A percentile compares a stretch with the other conserved stretches of the same genome.
phyloP scores from a whole-genome alignment of 257 asterid species.

The Forsythia viridissima region DNA sequence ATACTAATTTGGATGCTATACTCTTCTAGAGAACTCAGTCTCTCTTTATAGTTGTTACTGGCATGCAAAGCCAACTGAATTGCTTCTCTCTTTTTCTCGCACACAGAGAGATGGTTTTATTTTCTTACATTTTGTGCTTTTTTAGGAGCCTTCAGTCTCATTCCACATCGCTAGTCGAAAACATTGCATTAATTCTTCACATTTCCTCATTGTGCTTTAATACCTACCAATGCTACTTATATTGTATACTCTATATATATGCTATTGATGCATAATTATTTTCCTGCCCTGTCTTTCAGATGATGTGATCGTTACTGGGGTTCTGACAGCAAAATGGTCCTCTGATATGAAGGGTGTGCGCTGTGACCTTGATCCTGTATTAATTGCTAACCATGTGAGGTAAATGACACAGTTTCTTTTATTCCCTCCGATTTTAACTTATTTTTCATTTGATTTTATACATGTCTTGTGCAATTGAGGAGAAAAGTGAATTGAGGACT shows the following conservation, averaged over 20 bases:
- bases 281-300: slow-evolving; percentile 46
- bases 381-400: slow-evolving; percentile 90
- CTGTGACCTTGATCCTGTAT: slow-evolving; percentile 95
- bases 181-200: background rate
- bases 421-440: slow-evolving; percentile 2
- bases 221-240: background rate
- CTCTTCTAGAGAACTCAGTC: background rate
- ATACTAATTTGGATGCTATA: background rate
- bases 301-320: slow-evolving; percentile 92
- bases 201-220: background rate
- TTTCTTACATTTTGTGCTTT: background rate
- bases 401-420: slow-evolving; percentile 27
- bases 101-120: background rate
- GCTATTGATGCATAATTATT: slow-evolving; percentile 19
- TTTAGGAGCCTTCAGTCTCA: background rate
- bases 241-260: slow-evolving; percentile 7
- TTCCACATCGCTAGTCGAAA: background rate
- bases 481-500: background rate
- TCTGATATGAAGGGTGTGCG: slow-evolving; percentile 82
- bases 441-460: background rate
- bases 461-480: background rate
- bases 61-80: background rate
- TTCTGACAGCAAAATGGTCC: slow-evolving; percentile 91
- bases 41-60: background rate
- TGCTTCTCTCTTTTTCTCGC: background rate